Base-by-base conservation (phyloP, 371 early-diverging fungal genomes). In the Phascolomyces articulosus region DNA sequence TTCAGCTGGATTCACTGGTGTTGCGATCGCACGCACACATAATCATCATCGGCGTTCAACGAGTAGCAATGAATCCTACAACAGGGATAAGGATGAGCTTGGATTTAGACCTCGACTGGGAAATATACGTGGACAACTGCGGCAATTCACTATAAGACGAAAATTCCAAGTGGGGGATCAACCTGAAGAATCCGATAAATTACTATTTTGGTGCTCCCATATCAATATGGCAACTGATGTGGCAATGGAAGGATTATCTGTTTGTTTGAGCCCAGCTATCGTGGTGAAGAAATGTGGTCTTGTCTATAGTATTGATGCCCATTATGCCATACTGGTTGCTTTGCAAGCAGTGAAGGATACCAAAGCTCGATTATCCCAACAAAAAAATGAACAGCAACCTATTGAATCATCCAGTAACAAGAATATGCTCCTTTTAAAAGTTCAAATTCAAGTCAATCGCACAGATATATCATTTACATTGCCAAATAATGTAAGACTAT, bases 151-250 rank as follows among this genome's bases (percentile, higher is more conserved):
- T 0, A 21, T 75, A 1, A 57, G 66, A 23, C 58, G 62, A 8
- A 56, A 71, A 0, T 58, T 40, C 15, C 11, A 57, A 16, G 18
- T 15, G 34, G 40, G 24, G n/a, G 7, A 8, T 20, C 51, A 51
- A 51, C 7, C 60, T 0, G 56, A 64, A n/a, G 16, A n/a, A 18
- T 15, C n/a, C 26, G 53, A 69, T 10, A 44, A 58, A 20, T 58
- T 75, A 0, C n/a, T 81, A 13, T 47, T 74, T 23, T 78, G 78
- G 81, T 56, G 74, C 21, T 71, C 81, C 2, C 72, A 56, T 10
- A 56, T 73, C 40, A 80, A 67, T 23, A 29, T 69, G 1, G 47
- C 66, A 3, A 59, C 68, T 0, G 72, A 70, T 16, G 31, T 72
- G 8, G 18, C 38, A 10, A 6, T 38, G 21, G 44, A 28, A 21